Conservation (phyloP, 129 eudicot species). For the Tanacetum coccineum region DNA sequence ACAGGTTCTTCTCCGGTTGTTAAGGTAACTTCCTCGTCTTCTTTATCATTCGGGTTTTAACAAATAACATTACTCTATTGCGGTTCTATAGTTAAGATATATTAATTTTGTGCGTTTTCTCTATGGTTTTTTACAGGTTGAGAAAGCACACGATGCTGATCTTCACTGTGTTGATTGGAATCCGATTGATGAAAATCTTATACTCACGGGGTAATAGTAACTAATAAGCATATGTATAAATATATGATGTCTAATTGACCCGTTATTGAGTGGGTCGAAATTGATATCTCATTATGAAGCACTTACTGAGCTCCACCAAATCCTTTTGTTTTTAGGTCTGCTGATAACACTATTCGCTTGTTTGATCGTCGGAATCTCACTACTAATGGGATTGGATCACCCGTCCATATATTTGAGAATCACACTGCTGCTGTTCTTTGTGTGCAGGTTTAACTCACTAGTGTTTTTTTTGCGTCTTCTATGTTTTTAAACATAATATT, state of each 20-base stretch:
- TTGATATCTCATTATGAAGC: not conserved
- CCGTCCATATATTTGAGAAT: conserved; percentile 73
- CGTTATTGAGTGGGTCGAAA: not conserved
- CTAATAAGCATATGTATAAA: not conserved
- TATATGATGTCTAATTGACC: conserved; percentile 2
- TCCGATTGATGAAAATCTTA: conserved; percentile 63
- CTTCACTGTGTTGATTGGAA: conserved; percentile 99
- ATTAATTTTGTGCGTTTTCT: not conserved
- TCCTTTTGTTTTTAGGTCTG: conserved; percentile 51
- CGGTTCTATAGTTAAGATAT: conserved; percentile 6
- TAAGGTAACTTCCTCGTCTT: conserved; percentile 41
- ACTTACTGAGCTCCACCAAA: not conserved
- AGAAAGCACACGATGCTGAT: conserved; percentile 94
- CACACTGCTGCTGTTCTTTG: conserved; percentile 89
- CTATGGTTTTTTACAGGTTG: conserved; percentile 51
- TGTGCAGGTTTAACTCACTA: conserved; percentile 53
- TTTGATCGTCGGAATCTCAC: conserved; percentile 85
- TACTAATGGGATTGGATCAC: conserved; percentile 75
- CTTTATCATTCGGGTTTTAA: not conserved
- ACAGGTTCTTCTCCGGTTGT: conserved; percentile 65
- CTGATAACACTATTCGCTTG: conserved; percentile 78
- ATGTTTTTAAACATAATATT: not conserved
- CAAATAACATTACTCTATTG: not conserved
- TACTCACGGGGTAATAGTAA: conserved; percentile 71
- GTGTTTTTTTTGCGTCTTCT: not conserved